A percentile compares a stretch with the other conserved stretches of the same genome.
phyloP scores from a whole-genome alignment of 805 yeast genomes.

The Starmerella roubikii region DNA sequence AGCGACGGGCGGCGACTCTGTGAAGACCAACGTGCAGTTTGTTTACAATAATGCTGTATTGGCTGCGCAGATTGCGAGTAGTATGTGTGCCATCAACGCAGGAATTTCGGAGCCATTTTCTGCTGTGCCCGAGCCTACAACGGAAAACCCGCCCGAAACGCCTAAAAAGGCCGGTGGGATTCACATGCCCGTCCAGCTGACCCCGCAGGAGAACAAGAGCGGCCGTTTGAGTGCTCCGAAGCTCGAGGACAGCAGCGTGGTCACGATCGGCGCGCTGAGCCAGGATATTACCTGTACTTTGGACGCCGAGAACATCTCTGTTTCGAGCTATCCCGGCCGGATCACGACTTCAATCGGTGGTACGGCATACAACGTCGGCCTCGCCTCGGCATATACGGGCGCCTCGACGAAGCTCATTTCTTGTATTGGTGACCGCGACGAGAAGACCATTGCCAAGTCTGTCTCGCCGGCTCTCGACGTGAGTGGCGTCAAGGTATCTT shows the following conservation, averaged over 20 bases:
- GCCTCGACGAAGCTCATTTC: conserved; percentile 15
- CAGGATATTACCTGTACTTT: conserved; percentile 53
- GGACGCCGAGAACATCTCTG: conserved; percentile 21
- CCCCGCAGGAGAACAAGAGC: conserved; percentile 2
- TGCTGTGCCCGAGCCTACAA: not conserved
- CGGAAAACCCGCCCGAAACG: not conserved
- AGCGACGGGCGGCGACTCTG: conserved; percentile 57
- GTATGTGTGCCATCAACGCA: conserved; percentile 25
- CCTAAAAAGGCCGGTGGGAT: not conserved
- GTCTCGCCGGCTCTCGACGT: conserved; percentile 21
- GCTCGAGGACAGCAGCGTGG: conserved; percentile 18
- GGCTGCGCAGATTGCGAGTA: conserved; percentile 54
- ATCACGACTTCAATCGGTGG: conserved; percentile 57
- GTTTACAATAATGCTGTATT: conserved; percentile 62
- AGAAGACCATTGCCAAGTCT: conserved; percentile 16
- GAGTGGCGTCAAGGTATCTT: conserved; percentile 30
- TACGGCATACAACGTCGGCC: conserved; percentile 66
- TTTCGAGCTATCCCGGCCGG: conserved; percentile 61
- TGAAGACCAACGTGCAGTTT: conserved; percentile 56
- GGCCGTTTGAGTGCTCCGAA: conserved; percentile 3
- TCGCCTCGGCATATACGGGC: conserved; percentile 38
- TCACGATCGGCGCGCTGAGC: conserved; percentile 65
- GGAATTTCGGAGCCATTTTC: not conserved
- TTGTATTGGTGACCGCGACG: conserved; percentile 21
- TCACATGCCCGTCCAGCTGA: conserved; percentile 6